phyloP scores from a whole-genome alignment of 2,329 filamentous ascomycete species.

The Daldinia eschscholtzii region DNA sequence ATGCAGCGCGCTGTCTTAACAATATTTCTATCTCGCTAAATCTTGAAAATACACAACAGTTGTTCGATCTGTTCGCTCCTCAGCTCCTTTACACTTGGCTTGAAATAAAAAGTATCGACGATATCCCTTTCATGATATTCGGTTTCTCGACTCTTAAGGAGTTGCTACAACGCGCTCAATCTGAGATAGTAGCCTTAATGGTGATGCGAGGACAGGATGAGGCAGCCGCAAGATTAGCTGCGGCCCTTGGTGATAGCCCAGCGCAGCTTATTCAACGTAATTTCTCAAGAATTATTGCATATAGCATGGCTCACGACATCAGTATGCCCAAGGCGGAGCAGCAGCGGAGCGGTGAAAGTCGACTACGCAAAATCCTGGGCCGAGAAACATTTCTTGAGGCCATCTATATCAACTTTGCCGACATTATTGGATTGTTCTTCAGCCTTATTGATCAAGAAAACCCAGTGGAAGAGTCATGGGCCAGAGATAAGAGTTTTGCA shows the following conservation, averaged over 20 bases:
- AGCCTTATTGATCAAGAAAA: conserved; percentile 83
- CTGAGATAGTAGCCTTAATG: conserved; percentile 83
- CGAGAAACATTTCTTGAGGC: conserved; percentile 72
- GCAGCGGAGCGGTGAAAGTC: conserved; percentile 71
- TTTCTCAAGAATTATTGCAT: conserved; percentile 85
- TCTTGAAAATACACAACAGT: conserved; percentile 73
- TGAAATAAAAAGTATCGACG: conserved; percentile 72
- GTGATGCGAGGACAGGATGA: conserved; percentile 82
- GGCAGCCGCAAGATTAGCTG: conserved; percentile 71
- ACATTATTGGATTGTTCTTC: conserved; percentile 82
- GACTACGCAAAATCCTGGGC: conserved; percentile 77
- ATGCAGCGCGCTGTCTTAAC: conserved; percentile 79
- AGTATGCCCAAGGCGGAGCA: conserved; percentile 57
- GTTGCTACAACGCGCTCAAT: conserved; percentile 77
- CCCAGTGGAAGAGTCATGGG: conserved; percentile 75
- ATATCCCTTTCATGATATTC: conserved; percentile 88
- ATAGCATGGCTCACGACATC: conserved; percentile 84
- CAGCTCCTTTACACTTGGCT: conserved; percentile 95
- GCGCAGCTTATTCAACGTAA: conserved; percentile 72
- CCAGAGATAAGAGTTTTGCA: conserved; percentile 68
- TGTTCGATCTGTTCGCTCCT: conserved; percentile 88
- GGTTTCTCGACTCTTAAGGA: conserved; percentile 77
- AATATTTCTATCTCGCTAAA: conserved; percentile 74
- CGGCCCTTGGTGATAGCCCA: conserved; percentile 66
- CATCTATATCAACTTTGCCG: conserved; percentile 77